Base-by-base conservation (phyloP, 768 basidiomycete genomes). In the Collybia mongolica region DNA sequence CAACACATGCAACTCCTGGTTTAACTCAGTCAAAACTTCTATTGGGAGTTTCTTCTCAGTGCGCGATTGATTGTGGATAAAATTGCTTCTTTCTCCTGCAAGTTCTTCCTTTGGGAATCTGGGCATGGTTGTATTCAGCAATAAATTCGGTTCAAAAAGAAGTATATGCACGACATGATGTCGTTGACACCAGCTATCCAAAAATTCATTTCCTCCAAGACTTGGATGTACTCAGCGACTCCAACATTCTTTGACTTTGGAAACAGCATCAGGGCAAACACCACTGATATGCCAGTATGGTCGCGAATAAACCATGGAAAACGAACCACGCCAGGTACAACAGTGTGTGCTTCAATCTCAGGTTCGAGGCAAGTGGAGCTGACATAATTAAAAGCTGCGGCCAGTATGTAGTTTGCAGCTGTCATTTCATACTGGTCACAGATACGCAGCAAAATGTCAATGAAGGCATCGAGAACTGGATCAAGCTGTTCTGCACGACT, bases 81-180 rank as follows among this genome's bases (percentile, higher is more conserved):
- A 57, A 32, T 51, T 59, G n/a, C 29, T 50, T 0, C 36, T 56
- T 45, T 61, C 60, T 17, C 60, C 60, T 4, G 46, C 60, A 1
- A 63, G 42, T 32, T 54, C 46, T 47, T 63, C 58, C 38, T 63
- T 63, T 14, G 57, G 41, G 38, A 57, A 61, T 9, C 60, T 63
- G 24, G 28, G 20, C 2, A 15, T 15, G 4, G 3, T 35, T 22
- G 2, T 18, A 3, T 20, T 29, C 19, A 24, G 15, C 2, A 23
- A 12, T 40, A 8, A 41, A 15, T 2, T 6, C 28, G 12, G 26
- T 19, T 17, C n/a, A 6, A 20, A 17, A 5, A 6, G 12, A 2
- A 12, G 11, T n/a, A 45, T 8, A 55, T 60, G 7, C 19, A 61
- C 62, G 62, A 63, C 14, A 63, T 48, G 6, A 61, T 42, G 39